Base-by-base conservation (phyloP, 306 rosid genomes). In the Boehmeria nivea region DNA sequence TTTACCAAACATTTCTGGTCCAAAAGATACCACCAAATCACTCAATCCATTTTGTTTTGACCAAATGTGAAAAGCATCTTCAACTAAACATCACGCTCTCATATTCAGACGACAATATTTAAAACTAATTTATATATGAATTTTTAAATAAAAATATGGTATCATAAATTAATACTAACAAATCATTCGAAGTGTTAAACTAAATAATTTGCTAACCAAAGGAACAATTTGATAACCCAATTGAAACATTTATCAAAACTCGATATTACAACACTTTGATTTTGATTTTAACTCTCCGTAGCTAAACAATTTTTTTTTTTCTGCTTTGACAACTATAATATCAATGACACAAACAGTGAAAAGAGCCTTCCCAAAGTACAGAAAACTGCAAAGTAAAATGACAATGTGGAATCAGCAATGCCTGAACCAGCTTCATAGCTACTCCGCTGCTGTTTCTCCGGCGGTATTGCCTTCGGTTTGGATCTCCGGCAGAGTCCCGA, bases 401-500 rank as follows among this genome's bases (percentile, higher is more conserved):
- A 50, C 10, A 60, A 39, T 61, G 63, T 57, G 18, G 39, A 10
- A 24, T 18, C 65, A 45, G 31, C 36, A 70, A 60, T 54, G 44
- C 12, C 43, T 43, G 57, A 58, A 39, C 48, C 58, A 72, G 24
- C 57, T 59, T 22, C 47, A 17, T 49, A 44, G 52, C 83, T 72
- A 78, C 84, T 74, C 83, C 33, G 79, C 69, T 38, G 94, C 70
- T 36, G 69, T 52, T 61, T 21, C 71, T 71, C 69, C 80, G 2
- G 44, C 64, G 66, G 38, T 65, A 54, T 51, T 74, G 72, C 68
- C 76, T 61, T 74, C 83, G 1, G 64, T 60, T 60, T 61, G 75
- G 76, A 75, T 74, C 52, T 81, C 85, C 1, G 82, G 89, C 66
- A 82, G 72, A 61, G 86, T 84, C 45, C 60, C 91, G 79, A 87